A percentile compares a stretch with the other conserved stretches of the same genome.
phyloP scores from a whole-genome alignment of 2,329 filamentous ascomycete species.

The Calonectria montana region DNA sequence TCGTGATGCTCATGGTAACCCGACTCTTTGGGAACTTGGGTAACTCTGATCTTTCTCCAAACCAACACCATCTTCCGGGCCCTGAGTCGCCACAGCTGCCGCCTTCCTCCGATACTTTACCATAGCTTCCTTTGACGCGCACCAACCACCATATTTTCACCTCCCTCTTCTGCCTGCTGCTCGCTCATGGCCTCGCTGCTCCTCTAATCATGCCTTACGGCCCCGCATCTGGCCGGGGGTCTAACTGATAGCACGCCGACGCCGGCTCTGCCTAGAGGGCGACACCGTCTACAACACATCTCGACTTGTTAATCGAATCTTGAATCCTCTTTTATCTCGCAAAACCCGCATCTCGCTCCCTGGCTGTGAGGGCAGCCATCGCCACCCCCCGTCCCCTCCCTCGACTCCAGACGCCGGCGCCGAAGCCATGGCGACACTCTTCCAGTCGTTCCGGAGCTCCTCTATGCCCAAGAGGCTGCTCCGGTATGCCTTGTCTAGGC shows the following conservation, averaged over 20 bases:
- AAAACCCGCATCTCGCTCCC: conserved; percentile 4
- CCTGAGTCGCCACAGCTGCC: conserved; percentile 21
- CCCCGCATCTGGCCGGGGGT: conserved; percentile 50
- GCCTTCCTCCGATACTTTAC: not conserved
- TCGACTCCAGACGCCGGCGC: conserved; percentile 21
- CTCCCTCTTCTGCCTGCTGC: not conserved
- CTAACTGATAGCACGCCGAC: conserved; percentile 47
- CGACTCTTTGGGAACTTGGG: conserved; percentile 37
- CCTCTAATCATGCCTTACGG: conserved; percentile 48
- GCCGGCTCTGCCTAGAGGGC: conserved; percentile 37
- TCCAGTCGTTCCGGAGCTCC: conserved; percentile 73
- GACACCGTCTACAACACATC: conserved; percentile 26
- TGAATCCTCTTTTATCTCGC: conserved; percentile 6
- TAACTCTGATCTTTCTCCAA: conserved; percentile 3
- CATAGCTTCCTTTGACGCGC: not conserved
- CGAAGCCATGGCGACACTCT: conserved; percentile 75
- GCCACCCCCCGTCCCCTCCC: conserved; percentile 14
- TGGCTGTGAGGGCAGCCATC: conserved; percentile 36
- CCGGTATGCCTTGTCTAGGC: conserved; percentile 83
- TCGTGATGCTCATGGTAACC: conserved; percentile 39
- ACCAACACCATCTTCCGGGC: conserved; percentile 27
- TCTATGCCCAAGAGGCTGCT: conserved; percentile 91
- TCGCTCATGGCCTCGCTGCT: conserved; percentile 33
- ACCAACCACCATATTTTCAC: not conserved
- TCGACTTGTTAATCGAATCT: conserved; percentile 19